Percentiles rank a stretch among this genome's conserved stretches.
phyloP scores from a whole-genome alignment of 2,329 filamentous ascomycete genomes.

The Juglanconis oblonga region DNA sequence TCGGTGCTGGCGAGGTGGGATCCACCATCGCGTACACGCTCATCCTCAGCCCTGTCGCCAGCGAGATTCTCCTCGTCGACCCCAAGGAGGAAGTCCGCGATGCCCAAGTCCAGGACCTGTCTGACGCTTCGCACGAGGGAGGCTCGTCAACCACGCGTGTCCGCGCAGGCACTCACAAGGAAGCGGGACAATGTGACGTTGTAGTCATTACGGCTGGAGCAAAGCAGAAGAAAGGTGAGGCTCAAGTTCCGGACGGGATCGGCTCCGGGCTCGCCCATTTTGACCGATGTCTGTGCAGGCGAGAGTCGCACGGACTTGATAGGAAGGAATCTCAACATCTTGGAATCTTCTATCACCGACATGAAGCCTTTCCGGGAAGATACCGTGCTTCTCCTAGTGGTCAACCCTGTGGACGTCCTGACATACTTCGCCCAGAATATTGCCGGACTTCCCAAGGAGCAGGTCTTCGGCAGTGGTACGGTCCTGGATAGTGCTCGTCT shows the following conservation, averaged over 20 bases:
- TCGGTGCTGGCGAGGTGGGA: neutral
- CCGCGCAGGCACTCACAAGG: neutral
- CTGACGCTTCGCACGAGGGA: neutral
- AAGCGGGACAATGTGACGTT: neutral
- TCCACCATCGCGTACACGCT: neutral
- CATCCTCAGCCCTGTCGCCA: neutral
- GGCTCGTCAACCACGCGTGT: neutral
- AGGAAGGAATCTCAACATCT: neutral
- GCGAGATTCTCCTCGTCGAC: neutral
- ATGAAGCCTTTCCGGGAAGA: neutral
- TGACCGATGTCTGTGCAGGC: neutral
- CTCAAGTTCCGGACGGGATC: neutral
- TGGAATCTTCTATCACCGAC: neutral
- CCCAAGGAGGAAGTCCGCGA: neutral
- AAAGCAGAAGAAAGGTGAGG: neutral
- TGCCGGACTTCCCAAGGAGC: neutral
- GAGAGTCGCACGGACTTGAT: neutral
- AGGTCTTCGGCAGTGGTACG: neutral
- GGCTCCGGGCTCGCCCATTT: neutral
- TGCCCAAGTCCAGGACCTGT: neutral
- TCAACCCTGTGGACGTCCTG: neutral
- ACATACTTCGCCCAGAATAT: neutral
- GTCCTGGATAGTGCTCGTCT: neutral
- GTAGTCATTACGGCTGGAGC: neutral
- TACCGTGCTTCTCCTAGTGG: neutral